Conservation (phyloP, 2,329 filamentous ascomycete genomes). For the Diplodia scrobiculata region DNA sequence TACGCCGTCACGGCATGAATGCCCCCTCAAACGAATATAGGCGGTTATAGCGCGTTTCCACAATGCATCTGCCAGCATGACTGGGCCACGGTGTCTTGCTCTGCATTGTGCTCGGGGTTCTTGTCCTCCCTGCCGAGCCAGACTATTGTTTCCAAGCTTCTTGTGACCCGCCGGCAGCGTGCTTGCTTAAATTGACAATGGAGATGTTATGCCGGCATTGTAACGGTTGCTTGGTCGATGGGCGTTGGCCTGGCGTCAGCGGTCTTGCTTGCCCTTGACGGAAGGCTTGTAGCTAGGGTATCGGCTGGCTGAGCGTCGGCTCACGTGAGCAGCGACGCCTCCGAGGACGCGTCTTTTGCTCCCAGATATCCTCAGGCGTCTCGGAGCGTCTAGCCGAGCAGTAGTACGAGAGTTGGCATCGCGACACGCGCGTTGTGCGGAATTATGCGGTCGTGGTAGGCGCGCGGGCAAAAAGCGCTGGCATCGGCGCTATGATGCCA, state of each 20-base stretch:
- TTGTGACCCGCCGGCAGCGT: neutral
- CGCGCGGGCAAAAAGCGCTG: constrained; percentile 6
- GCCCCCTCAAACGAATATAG: neutral
- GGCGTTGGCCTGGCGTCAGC: neutral
- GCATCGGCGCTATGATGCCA: constrained; percentile 6
- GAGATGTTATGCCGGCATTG: neutral
- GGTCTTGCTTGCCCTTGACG: neutral
- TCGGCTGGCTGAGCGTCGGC: constrained; percentile 5
- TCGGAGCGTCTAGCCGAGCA: neutral
- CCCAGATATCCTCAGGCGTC: neutral
- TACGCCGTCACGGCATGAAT: neutral
- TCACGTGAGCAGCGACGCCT: constrained; percentile 6
- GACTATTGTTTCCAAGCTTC: neutral
- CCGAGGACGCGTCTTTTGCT: neutral
- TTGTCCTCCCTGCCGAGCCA: constrained; percentile 21
- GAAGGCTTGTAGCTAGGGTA: constrained; percentile 5
- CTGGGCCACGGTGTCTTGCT: neutral
- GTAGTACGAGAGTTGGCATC: neutral
- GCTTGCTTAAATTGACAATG: neutral
- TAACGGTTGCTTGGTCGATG: constrained; percentile 11
- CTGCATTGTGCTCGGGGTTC: constrained; percentile 6
- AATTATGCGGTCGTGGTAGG: constrained; percentile 8
- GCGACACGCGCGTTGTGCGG: constrained; percentile 2
- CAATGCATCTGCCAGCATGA: neutral
- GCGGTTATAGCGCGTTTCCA: neutral